Percentiles rank a stretch among this genome's conserved stretches.
Conservation (phyloP, 768 basidiomycete genomes). For the Auricularia sp. region DNA sequence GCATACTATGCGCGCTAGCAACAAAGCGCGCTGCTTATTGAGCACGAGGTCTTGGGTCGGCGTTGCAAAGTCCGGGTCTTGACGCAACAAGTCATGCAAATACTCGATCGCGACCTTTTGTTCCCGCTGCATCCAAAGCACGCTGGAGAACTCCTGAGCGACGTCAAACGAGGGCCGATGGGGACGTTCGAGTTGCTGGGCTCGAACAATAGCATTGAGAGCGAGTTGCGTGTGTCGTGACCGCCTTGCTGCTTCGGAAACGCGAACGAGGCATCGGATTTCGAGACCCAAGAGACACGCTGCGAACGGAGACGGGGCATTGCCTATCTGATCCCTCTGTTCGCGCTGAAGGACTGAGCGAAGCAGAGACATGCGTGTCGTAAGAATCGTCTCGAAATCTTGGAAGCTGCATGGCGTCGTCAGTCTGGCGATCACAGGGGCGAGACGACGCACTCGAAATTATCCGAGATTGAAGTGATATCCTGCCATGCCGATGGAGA, state of each 20-base stretch:
- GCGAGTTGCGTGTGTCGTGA: slow-evolving; percentile 69
- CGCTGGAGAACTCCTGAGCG: too few relatives aligned
- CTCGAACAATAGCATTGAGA: slow-evolving; percentile 71
- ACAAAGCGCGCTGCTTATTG: too few relatives aligned
- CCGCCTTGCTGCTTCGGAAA: slow-evolving; percentile 63
- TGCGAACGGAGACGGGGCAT: slow-evolving; percentile 17
- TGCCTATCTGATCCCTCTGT: too few relatives aligned
- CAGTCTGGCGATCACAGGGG: slow-evolving; percentile 36
- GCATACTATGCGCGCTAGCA: too few relatives aligned
- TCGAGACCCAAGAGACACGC: slow-evolving; percentile 47
- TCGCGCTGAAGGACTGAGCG: slow-evolving; percentile 19
- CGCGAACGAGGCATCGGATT: slow-evolving; percentile 53
- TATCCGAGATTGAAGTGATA: too few relatives aligned
- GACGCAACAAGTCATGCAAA: too few relatives aligned
- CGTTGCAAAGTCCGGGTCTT: too few relatives aligned
- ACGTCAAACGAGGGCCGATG: too few relatives aligned
- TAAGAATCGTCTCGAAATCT: slow-evolving; percentile 65
- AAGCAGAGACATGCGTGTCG: slow-evolving; percentile 74
- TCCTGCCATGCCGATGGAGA: too few relatives aligned
- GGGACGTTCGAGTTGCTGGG: slow-evolving; percentile 39
- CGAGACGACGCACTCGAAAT: slow-evolving; percentile 24
- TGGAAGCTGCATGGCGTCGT: slow-evolving; percentile 49
- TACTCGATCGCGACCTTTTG: too few relatives aligned
- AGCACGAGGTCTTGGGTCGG: too few relatives aligned
- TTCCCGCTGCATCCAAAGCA: too few relatives aligned